Conservation (phyloP, 768 basidiomycete species). For the Mycena leptocephala region DNA sequence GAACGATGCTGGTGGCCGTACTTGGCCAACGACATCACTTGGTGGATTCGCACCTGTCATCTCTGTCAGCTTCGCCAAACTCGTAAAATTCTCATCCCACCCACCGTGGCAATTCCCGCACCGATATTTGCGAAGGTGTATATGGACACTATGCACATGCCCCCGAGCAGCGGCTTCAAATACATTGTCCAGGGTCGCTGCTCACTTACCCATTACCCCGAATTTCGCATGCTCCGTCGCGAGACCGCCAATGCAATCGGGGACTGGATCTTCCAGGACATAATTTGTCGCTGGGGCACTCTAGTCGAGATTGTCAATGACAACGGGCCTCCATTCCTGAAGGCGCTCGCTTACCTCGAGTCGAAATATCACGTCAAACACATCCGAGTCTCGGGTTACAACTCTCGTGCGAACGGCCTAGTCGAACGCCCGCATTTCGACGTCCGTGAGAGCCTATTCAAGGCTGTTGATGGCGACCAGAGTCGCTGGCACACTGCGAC, state of each 20-base stretch:
- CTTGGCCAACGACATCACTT: conserved; percentile 31
- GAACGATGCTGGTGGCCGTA: conserved; percentile 45
- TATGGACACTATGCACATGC: conserved; percentile 38
- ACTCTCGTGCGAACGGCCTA: neutral
- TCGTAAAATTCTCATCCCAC: conserved; percentile 35
- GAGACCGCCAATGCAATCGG: conserved; percentile 27
- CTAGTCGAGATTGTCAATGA: conserved; percentile 36
- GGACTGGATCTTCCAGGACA: conserved; percentile 38
- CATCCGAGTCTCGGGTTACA: neutral
- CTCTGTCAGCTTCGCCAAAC: conserved; percentile 44
- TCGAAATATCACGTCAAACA: neutral
- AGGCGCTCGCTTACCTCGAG: conserved; percentile 20
- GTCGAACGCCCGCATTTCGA: conserved; percentile 20
- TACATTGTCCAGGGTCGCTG: conserved; percentile 22
- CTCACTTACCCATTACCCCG: neutral
- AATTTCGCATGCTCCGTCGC: neutral
- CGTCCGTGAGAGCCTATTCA: conserved; percentile 30
- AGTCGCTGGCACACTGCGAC: conserved; percentile 23
- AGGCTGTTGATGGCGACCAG: conserved; percentile 28
- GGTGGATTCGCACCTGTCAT: conserved; percentile 37
- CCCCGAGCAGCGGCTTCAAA: conserved; percentile 28
- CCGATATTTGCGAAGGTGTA: conserved; percentile 11
- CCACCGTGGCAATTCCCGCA: conserved; percentile 15
- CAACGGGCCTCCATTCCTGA: conserved; percentile 25
- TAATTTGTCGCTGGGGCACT: too few relatives aligned